Evolutionary conservation across 345 rosid genomes (phyloP), one percentile per base, ranked within the genome.

Genomic region (Gossypium anomalum): DNA sequence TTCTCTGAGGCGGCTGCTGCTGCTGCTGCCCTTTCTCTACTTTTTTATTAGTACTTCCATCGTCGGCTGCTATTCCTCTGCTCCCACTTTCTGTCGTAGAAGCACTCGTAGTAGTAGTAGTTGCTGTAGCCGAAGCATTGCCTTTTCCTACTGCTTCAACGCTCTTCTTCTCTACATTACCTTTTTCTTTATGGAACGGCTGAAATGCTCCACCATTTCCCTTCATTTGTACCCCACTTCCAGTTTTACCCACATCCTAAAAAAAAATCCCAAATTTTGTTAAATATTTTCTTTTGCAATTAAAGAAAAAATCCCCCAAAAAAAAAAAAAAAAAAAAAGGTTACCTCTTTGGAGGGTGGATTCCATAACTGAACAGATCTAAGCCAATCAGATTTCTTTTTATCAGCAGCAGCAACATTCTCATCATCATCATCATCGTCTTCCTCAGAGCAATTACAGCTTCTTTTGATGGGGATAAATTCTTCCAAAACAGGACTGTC

Each of bases 321-420:
- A 16, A 53, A 14, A 71, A 48, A 47, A 53, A 14, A 71, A 48
- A 47, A 59, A 53, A 17, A 11, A 55, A 22, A 44, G 16, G 3
- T 10, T 73, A 89, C 93, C 84, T 84, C 86, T 66, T 80, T 80
- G 1, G 70, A 60, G 22, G 78, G 76, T 25, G 82, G 89, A 90
- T 67, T 89, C 99, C 98, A 95, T 60, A 95, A 76, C 85, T 90
- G 99, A 63, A 89, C 97, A 86, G 98, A 93, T 87, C 92, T 88
- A 85, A 95, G 99, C 99, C 99, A 95, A 56, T 95, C 98, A 0
- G 98, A 90, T 84, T 93, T 93, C 86, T 82, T 88, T 76, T 82
- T 89, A 34, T 85, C 55, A 22, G 71, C 56, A 47, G 43, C 23
- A 27, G 27, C 17, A 20, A 64, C 81, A 49, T 56, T 75, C 61